Conservation (phyloP, 2,329 filamentous ascomycete genomes). For the Epichloe elymi region DNA sequence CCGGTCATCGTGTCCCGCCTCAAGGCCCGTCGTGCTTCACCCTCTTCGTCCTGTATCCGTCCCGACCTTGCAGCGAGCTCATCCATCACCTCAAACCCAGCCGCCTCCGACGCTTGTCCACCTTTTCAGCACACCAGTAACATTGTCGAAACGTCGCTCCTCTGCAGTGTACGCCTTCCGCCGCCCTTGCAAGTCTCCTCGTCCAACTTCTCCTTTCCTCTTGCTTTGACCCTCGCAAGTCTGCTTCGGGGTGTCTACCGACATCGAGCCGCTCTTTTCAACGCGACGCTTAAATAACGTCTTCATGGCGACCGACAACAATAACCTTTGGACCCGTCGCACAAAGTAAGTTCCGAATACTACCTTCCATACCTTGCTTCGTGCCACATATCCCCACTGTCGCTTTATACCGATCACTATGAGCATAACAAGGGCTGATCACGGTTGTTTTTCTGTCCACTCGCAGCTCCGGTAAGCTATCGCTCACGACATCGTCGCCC, state of each 20-base stretch:
- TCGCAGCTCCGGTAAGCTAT: conserved; percentile 72
- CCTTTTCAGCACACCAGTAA: not conserved
- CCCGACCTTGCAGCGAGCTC: not conserved
- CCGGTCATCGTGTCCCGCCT: not conserved
- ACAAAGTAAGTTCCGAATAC: conserved; percentile 50
- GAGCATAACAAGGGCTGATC: not conserved
- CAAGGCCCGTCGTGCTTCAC: not conserved
- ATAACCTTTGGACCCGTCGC: conserved; percentile 61
- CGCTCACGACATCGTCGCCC: conserved; percentile 61
- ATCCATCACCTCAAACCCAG: not conserved
- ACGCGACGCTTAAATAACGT: conserved; percentile 15
- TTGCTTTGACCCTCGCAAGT: conserved; percentile 9
- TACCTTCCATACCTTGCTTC: not conserved
- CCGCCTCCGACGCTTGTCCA: conserved; percentile 2
- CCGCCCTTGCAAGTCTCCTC: not conserved
- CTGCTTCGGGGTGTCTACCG: conserved; percentile 12
- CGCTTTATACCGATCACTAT: not conserved
- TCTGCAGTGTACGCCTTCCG: not conserved
- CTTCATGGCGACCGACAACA: conserved; percentile 35
- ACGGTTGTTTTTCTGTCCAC: not conserved
- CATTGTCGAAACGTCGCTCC: not conserved
- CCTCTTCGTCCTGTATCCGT: not conserved
- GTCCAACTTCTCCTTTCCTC: not conserved
- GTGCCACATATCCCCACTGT: not conserved
- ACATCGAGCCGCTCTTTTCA: conserved; percentile 8